Conservation (phyloP, 768 basidiomycete species). For the Leccinum uliginosum region DNA sequence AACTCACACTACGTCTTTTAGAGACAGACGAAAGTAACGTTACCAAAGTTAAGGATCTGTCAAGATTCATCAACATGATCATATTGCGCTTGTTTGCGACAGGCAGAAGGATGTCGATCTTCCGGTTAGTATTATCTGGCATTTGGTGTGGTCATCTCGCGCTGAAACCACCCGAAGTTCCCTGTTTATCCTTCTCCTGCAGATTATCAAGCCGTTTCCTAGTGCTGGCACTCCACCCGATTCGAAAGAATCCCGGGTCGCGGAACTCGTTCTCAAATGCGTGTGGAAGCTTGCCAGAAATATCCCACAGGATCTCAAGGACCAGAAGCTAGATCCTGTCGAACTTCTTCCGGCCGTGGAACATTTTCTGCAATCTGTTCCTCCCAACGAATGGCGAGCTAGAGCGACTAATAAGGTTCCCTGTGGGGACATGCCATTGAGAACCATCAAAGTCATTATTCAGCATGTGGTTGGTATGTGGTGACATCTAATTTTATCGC, state of each 20-base stretch:
- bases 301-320: conserved; percentile 86
- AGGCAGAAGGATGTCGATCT: conserved; percentile 83
- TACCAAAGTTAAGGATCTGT: conserved; percentile 86
- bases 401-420: conserved; percentile 88
- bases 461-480: conserved; percentile 93
- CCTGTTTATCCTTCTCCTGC: conserved; percentile 76
- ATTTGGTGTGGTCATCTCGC: not conserved
- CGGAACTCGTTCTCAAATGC: conserved; percentile 92
- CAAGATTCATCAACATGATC: conserved; percentile 98
- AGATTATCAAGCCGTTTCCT: conserved; percentile 82
- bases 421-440: conserved; percentile 94
- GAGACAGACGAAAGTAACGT: conserved; percentile 88
- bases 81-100: conserved; percentile 91
- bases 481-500: conserved; percentile 1
- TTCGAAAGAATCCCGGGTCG: conserved; percentile 82
- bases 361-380: conserved; percentile 87
- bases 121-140: conserved; percentile 54
- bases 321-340: conserved; percentile 75
- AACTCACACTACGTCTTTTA: conserved; percentile 84
- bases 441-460: conserved; percentile 97
- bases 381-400: conserved; percentile 94
- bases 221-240: conserved; percentile 65
- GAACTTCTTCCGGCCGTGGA: conserved; percentile 91
- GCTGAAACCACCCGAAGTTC: conserved; percentile 27
- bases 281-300: conserved; percentile 97